phyloP scores from a whole-genome alignment of 2,329 filamentous ascomycete genomes.

The Penicillium rolfsii region DNA sequence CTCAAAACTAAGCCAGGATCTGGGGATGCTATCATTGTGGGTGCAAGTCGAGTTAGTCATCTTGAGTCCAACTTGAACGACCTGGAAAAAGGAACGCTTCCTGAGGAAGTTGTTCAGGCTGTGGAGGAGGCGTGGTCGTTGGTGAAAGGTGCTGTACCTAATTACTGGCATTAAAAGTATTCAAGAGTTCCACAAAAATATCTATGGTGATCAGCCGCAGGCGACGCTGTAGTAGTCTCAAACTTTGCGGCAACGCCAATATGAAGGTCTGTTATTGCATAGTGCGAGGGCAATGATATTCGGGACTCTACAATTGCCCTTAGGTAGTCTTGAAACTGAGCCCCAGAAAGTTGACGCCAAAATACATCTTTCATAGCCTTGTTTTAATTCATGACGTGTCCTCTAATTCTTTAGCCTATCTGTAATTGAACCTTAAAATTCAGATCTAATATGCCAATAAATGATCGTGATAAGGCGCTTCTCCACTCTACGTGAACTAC shows the following conservation, averaged over 20 bases:
- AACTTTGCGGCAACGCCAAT: background rate
- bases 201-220: slow-evolving; percentile 6
- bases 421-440: background rate
- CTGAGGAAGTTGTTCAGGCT: slow-evolving; percentile 44
- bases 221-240: slow-evolving; percentile 22
- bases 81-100: slow-evolving; percentile 46
- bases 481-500: background rate
- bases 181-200: background rate
- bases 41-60: slow-evolving; percentile 42
- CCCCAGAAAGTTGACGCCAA: too few species aligned
- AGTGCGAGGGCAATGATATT: background rate
- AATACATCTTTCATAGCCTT: too few species aligned
- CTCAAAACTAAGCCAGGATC: slow-evolving; percentile 37
- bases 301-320: background rate
- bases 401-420: background rate
- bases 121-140: slow-evolving; percentile 44
- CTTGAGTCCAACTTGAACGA: slow-evolving; percentile 45
- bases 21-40: slow-evolving; percentile 47
- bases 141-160: slow-evolving; percentile 33
- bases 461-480: background rate
- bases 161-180: slow-evolving; percentile 39
- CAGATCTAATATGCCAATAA: background rate
- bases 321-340: too few species aligned
- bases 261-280: background rate
- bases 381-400: background rate